Conservation (phyloP, 257 asterid genomes). For the Salvia splendens region DNA sequence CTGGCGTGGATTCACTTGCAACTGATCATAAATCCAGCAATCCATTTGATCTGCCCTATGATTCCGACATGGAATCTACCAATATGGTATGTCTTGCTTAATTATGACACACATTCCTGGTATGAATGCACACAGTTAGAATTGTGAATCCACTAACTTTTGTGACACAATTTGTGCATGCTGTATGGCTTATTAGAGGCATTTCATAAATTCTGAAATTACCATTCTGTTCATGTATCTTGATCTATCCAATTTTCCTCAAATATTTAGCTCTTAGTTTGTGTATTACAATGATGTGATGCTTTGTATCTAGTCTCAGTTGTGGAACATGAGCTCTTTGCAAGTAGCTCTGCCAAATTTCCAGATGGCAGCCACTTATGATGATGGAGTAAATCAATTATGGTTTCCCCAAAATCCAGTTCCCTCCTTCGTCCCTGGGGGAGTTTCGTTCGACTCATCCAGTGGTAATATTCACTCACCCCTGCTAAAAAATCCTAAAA, state of each 20-base stretch:
- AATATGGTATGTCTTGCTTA: slow-evolving; percentile 51
- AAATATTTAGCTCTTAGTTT: no score
- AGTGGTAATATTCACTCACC: slow-evolving; percentile 28
- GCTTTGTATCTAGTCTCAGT: slow-evolving; percentile 41
- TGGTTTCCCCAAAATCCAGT: slow-evolving; percentile 63
- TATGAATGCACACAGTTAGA: neutral
- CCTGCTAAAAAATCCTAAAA: slow-evolving; percentile 1
- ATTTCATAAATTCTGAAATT: no score
- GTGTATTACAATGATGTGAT: neutral
- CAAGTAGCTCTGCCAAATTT: slow-evolving; percentile 67
- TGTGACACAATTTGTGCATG: slow-evolving; percentile 32
- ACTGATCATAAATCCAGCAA: slow-evolving; percentile 52
- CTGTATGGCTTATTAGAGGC: neutral
- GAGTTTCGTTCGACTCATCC: slow-evolving; percentile 40
- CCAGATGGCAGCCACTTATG: slow-evolving; percentile 51
- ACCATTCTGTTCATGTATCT: no score
- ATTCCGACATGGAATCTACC: slow-evolving; percentile 52
- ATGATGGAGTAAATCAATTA: slow-evolving; percentile 49
- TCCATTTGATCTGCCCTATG: slow-evolving; percentile 85
- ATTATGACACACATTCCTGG: neutral
- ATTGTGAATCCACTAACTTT: neutral
- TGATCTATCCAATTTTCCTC: no score
- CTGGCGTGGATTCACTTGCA: slow-evolving; percentile 45
- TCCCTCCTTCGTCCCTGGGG: slow-evolving; percentile 48
- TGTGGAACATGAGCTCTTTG: slow-evolving; percentile 80